Evolutionary conservation across 169 alveolate species (phyloP).

Genomic region (Cystoisospora suis): DNA sequence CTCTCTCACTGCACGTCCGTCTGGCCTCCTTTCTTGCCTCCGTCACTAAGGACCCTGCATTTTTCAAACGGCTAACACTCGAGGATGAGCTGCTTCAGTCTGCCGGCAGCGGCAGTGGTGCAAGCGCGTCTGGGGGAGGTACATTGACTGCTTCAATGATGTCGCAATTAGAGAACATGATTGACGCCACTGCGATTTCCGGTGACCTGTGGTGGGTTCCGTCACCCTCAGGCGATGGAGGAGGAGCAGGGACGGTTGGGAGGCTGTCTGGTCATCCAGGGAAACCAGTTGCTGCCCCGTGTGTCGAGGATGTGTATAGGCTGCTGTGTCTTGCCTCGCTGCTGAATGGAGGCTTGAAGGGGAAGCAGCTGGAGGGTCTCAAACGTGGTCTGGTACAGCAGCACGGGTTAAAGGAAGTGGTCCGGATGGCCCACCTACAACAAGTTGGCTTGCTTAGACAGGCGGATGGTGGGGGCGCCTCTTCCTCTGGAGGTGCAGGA

Average conservation of each 20-base stretch:
- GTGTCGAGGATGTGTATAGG: slow-evolving; percentile 70
- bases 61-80: slow-evolving; percentile 75
- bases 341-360: slow-evolving; percentile 68
- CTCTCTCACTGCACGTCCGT: slow-evolving; percentile 87
- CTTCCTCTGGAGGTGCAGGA: neutral
- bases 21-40: slow-evolving; percentile 83
- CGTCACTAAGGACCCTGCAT: slow-evolving; percentile 74
- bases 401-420: slow-evolving; percentile 70
- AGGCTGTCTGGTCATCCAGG: neutral
- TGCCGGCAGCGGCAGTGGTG: slow-evolving; percentile 39
- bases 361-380: slow-evolving; percentile 60
- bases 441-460: slow-evolving; percentile 70
- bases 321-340: slow-evolving; percentile 72
- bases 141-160: slow-evolving; percentile 32
- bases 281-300: slow-evolving; percentile 41
- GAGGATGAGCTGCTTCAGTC: slow-evolving; percentile 80
- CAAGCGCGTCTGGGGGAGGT: slow-evolving; percentile 34
- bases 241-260: neutral
- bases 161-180: slow-evolving; percentile 57
- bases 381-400: slow-evolving; percentile 57
- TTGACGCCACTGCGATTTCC: slow-evolving; percentile 65
- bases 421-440: slow-evolving; percentile 65
- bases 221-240: neutral
- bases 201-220: slow-evolving; percentile 53
- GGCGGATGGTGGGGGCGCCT: neutral